phyloP scores from a whole-genome alignment of 78 protist species.

The Cyanophora paradoxa region DNA sequence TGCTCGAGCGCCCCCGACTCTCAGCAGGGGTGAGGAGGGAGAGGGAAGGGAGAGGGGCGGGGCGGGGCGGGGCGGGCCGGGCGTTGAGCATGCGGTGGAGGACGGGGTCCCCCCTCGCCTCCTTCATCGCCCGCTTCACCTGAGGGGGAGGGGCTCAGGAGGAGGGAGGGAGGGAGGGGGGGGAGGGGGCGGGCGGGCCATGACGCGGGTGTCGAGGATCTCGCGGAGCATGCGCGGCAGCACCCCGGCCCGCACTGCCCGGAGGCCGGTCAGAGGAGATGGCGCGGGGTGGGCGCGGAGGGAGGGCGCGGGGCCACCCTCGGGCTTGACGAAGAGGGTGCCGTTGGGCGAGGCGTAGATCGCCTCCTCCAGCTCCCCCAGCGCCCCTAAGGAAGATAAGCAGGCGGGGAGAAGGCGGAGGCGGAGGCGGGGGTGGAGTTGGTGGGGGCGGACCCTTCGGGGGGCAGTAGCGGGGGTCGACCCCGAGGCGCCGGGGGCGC shows the following conservation, averaged over 20 bases:
- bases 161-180: not conserved
- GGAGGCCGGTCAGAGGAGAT: too few species aligned
- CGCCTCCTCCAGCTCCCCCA: too few species aligned
- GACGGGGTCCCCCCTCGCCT: not conserved
- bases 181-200: constrained; percentile 23
- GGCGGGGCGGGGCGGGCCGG: not conserved
- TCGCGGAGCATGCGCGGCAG: constrained; percentile 84
- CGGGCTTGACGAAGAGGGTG: constrained; percentile 41
- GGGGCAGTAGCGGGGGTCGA: not conserved
- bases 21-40: not conserved
- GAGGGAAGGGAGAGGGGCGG: not conserved
- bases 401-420: not conserved
- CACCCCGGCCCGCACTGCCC: constrained; percentile 65
- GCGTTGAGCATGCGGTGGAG: not conserved
- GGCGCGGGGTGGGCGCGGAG: too few species aligned
- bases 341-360: constrained; percentile 63
- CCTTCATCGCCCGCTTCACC: constrained; percentile 73
- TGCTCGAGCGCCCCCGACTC: not conserved
- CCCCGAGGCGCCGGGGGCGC: not conserved
- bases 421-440: not conserved
- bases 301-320: too few species aligned
- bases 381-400: too few species aligned
- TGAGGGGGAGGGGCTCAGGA: not conserved
- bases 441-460: not conserved
- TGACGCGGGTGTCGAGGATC: constrained; percentile 84